phyloP scores from a whole-genome alignment of 2,329 filamentous ascomycete species.

The Knoxdaviesia capensis region DNA sequence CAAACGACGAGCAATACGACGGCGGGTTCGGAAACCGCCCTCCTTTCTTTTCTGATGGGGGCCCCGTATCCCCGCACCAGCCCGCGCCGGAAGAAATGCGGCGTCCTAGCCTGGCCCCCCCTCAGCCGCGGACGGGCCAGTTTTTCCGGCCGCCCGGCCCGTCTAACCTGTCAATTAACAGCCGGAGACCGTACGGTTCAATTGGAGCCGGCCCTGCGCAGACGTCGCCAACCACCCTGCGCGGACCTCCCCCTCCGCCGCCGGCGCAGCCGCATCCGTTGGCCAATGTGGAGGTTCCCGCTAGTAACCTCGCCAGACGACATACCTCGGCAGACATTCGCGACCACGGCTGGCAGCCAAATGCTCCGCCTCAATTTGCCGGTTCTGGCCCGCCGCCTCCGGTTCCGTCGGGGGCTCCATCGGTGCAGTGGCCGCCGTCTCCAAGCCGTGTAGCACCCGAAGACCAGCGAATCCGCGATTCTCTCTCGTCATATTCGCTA shows the following conservation, averaged over 20 bases:
- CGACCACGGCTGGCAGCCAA: slow-evolving; percentile 57
- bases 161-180: slow-evolving; percentile 53
- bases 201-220: slow-evolving; percentile 52
- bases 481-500: slow-evolving; percentile 32
- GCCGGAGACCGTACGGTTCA: slow-evolving; percentile 65
- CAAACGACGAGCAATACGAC: slow-evolving; percentile 37
- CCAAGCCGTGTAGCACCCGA: slow-evolving; percentile 28
- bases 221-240: slow-evolving; percentile 41
- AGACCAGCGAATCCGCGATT: slow-evolving; percentile 36
- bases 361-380: slow-evolving; percentile 10
- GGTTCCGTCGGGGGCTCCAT: slow-evolving; percentile 34
- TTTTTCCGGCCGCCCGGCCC: slow-evolving; percentile 62
- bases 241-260: slow-evolving; percentile 35
- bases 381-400: slow-evolving; percentile 35
- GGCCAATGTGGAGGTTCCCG: slow-evolving; percentile 39
- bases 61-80: slow-evolving; percentile 74
- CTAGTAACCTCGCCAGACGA: slow-evolving; percentile 54
- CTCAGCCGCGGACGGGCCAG: slow-evolving; percentile 29
- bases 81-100: slow-evolving; percentile 69
- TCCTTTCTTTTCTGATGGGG: slow-evolving; percentile 50
- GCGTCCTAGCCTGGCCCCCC: slow-evolving; percentile 45
- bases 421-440: slow-evolving; percentile 32
- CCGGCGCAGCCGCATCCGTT: slow-evolving; percentile 42
- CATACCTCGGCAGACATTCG: slow-evolving; percentile 95
- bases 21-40: slow-evolving; percentile 41